Evolutionary conservation across 78 protist genomes (phyloP).

Genomic region (Acrasis kona): DNA sequence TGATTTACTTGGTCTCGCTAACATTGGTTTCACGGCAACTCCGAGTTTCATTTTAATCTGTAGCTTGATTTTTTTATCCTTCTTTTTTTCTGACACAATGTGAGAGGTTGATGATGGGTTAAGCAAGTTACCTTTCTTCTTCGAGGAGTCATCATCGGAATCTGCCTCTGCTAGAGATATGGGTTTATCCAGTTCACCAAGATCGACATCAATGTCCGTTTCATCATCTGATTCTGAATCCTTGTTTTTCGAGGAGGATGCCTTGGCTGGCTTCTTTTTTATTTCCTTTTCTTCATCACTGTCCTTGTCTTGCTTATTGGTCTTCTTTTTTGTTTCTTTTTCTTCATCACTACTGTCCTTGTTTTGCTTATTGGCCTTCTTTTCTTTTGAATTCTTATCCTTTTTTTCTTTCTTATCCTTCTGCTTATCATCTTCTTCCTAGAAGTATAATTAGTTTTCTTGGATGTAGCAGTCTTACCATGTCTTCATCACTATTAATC

Average conservation of each 20-base stretch:
- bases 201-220: conserved; percentile 12
- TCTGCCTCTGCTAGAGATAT: conserved; percentile 35
- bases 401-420: too few species aligned
- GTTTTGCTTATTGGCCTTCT: too few species aligned
- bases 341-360: not conserved
- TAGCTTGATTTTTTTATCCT: not conserved
- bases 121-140: not conserved
- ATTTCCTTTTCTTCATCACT: not conserved
- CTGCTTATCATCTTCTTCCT: too few species aligned
- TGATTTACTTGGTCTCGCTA: conserved; percentile 44
- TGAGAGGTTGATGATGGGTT: not conserved
- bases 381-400: too few species aligned
- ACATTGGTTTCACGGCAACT: conserved; percentile 72
- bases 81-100: not conserved
- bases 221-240: not conserved
- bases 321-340: not conserved
- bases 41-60: conserved; percentile 19
- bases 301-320: not conserved
- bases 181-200: conserved; percentile 51
- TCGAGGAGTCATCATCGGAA: not conserved
- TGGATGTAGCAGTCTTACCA: too few species aligned
- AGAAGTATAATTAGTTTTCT: too few species aligned
- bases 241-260: not conserved
- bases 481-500: too few species aligned
- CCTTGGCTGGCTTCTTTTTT: not conserved